phyloP scores from a whole-genome alignment of 2,329 filamentous ascomycete genomes.

The Sporothrix pallida region DNA sequence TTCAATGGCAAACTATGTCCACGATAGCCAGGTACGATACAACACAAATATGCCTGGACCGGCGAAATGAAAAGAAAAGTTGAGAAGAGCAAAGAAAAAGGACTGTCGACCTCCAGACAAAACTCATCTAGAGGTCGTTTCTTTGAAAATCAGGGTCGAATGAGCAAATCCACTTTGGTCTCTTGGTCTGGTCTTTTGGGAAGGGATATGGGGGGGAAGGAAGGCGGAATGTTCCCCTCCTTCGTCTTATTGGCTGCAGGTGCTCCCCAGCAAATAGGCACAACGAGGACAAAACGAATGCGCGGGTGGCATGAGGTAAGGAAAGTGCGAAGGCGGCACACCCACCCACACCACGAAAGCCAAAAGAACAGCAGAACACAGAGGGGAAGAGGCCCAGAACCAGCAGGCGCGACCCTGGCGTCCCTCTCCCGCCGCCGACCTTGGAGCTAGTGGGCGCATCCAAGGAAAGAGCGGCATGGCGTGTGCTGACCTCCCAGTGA shows the following conservation, averaged over 20 bases:
- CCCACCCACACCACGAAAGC: neutral
- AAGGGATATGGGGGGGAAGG: neutral
- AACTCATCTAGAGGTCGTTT: neutral
- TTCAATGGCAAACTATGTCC: neutral
- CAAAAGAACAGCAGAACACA: neutral
- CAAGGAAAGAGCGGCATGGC: conserved; percentile 14
- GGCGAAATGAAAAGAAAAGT: neutral
- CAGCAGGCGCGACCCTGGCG: conserved; percentile 17
- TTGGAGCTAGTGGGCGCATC: conserved; percentile 6
- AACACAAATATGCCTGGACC: neutral
- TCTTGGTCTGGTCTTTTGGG: conserved; percentile 14
- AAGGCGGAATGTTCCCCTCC: conserved; percentile 3
- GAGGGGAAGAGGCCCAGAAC: conserved; percentile 8
- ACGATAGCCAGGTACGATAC: neutral
- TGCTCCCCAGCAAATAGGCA: neutral
- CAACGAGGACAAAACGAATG: neutral
- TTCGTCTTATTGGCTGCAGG: conserved; percentile 8
- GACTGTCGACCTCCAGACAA: neutral
- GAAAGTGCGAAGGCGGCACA: neutral
- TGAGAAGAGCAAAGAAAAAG: neutral
- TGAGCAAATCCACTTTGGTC: conserved; percentile 13
- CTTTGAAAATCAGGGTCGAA: conserved; percentile 14
- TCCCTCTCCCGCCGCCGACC: conserved; percentile 21
- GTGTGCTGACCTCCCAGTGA: neutral
- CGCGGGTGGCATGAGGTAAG: neutral